These are phyloP conservation scores for Miamiensis avidus DNA, from an alignment of 169 alveolate genomes.

Conservation along the genomic window DNA sequence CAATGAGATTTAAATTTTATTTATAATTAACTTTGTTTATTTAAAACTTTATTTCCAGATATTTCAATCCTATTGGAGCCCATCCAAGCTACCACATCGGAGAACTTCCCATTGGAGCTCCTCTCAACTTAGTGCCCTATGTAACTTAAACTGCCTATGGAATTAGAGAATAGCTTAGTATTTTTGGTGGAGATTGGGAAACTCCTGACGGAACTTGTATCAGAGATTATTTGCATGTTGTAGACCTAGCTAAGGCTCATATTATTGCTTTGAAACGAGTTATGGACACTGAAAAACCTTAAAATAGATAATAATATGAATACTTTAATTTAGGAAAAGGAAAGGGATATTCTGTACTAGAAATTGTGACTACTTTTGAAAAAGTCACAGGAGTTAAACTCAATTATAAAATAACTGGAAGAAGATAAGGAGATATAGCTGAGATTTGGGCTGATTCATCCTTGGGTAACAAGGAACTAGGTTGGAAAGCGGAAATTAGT, in stretches of 20 bases:
- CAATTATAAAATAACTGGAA: constrained; percentile 54
- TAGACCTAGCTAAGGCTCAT: constrained; percentile 94
- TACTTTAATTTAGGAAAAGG: constrained; percentile 92
- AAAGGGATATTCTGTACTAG: constrained; percentile 85
- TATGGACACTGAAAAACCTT: constrained; percentile 47
- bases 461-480: constrained; percentile 82
- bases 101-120: constrained; percentile 89
- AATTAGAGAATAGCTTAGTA: constrained; percentile 59
- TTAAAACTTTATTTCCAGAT: no score
- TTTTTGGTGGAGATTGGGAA: constrained; percentile 92
- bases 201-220: constrained; percentile 93
- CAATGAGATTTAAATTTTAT: no score
- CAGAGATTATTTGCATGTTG: constrained; percentile 94
- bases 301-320: constrained; percentile 63
- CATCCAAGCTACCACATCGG: constrained; percentile 91
- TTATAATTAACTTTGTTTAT: no score
- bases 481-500: constrained; percentile 81
- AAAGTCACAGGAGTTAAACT: constrained; percentile 80
- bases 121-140: constrained; percentile 90
- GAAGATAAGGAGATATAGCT: constrained; percentile 93
- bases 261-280: constrained; percentile 81
- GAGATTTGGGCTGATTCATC: constrained; percentile 86
- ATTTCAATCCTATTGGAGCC: constrained; percentile 95
- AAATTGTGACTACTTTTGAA: constrained; percentile 82
- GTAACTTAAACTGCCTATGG: constrained; percentile 87